Conservation (phyloP, 495 filamentous ascomycete genomes). For the Penicillium ochrochloron region DNA sequence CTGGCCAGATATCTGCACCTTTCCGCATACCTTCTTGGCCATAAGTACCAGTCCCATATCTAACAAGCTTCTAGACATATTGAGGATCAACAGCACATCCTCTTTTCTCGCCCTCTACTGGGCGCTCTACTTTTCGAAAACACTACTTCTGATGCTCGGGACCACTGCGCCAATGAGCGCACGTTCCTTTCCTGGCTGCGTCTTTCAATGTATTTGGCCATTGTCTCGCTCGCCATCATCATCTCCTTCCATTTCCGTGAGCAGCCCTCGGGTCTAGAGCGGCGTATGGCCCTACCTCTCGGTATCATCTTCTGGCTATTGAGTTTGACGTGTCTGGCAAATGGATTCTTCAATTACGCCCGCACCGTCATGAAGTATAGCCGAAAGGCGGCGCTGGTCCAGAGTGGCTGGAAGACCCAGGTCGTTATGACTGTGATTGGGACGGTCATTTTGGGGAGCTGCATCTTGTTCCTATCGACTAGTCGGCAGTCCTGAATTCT, state of each 20-base stretch:
- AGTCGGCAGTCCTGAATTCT: constrained; percentile 34
- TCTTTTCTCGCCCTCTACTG: constrained; percentile 72
- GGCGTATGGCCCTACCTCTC: constrained; percentile 77
- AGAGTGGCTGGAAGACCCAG: constrained; percentile 94
- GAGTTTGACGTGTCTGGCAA: constrained; percentile 71
- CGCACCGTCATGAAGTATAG: constrained; percentile 86
- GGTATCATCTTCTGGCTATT: constrained; percentile 89
- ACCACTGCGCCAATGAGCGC: constrained; percentile 61
- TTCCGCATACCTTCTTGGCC: background rate
- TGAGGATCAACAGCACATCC: constrained; percentile 50
- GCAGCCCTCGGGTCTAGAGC: constrained; percentile 70
- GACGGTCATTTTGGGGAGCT: constrained; percentile 79
- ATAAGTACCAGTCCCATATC: background rate
- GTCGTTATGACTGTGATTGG: constrained; percentile 75
- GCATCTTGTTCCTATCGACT: constrained; percentile 67
- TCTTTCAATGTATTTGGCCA: constrained; percentile 85
- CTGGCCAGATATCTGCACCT: constrained; percentile 3
- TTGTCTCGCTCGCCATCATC: constrained; percentile 87
- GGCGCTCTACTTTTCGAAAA: constrained; percentile 91
- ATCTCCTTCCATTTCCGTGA: constrained; percentile 89
- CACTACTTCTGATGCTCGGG: constrained; percentile 79
- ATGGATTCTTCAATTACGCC: constrained; percentile 85
- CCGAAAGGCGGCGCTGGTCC: constrained; percentile 78
- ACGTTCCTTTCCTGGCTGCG: constrained; percentile 95
- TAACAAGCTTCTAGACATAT: constrained; percentile 31